Evolutionary conservation across 2,329 filamentous ascomycete species (phyloP), one percentile per base, ranked within the genome.

Genomic region (Colletotrichum tofieldiae): DNA sequence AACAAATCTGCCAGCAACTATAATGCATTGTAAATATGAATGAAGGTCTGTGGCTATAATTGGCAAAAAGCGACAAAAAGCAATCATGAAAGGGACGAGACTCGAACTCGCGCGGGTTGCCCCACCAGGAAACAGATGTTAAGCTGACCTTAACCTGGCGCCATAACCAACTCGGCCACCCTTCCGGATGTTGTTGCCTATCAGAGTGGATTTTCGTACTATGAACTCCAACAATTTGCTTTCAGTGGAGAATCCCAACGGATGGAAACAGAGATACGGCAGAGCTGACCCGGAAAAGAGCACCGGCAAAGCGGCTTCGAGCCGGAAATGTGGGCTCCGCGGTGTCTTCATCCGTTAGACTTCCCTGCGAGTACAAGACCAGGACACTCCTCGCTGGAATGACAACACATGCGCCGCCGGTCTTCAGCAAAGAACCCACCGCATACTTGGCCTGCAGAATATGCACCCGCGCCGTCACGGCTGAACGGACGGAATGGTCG

Each of bases 91-190:
- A 61, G 58, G 58, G 43, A 61, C 49, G 49, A 52, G 49, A 61
- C 58, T 61, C 59, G 59, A 61, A 61, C 59, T 61, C 59, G 59
- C 59, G 59, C 59, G 59, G 59, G 59, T 61, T 61, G 59, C 59
- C 59, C 59, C 59, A 61, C 59, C 59, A 61, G 59, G 59, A 61
- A 61, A 61, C 59, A 61, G 59, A 61, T 51, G 59, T 61, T 61
- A 61, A 61, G 59, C 59, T 61, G 59, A 61, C 59, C 59, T 61
- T 61, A 61, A 61, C 59, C 59, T 61, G 59, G 59, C 59, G 59
- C 59, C 59, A 61, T 61, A 61, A 61, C 59, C 59, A 61, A 61
- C 59, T 61, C 59, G 59, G 59, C 59, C 59, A 61, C 59, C 59
- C 59, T 61, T 61, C 59, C 59, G 4, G 1, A 18, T 20, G 43